A percentile compares a stretch with the other conserved stretches of the same genome.
These are phyloP conservation scores for Carex littledalei DNA, from an alignment of 176 grass and related monocot species.

Conservation along the genomic window DNA sequence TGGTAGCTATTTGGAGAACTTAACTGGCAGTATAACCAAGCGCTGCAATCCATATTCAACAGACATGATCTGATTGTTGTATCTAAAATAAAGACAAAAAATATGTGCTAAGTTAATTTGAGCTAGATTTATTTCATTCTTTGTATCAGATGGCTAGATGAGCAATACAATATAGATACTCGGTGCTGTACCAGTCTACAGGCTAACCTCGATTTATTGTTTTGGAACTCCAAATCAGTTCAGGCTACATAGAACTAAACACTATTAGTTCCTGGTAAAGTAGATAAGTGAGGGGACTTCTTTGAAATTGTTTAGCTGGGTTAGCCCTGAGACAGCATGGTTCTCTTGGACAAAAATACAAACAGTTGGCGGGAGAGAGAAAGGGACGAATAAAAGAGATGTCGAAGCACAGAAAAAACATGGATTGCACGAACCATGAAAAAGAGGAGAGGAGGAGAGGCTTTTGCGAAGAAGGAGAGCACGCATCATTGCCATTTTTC, in stretches of 20 bases:
- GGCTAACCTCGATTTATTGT: background rate
- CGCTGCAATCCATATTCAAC: constrained; percentile 27
- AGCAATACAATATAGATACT: background rate
- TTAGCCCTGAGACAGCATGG: background rate
- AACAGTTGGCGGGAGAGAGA: constrained; percentile 15
- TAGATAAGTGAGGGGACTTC: background rate
- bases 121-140: background rate
- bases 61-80: constrained; percentile 22
- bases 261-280: background rate
- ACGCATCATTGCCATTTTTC: constrained; percentile 19
- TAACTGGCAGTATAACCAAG: constrained; percentile 23
- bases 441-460: background rate
- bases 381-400: background rate
- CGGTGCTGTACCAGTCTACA: background rate
- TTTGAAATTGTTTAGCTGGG: too few species aligned
- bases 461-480: background rate
- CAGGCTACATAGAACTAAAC: background rate
- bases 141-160: background rate
- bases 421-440: background rate
- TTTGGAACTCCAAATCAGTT: background rate
- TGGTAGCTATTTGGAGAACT: constrained; percentile 35
- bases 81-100: constrained; percentile 35
- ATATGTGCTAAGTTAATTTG: background rate
- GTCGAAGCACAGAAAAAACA: background rate
- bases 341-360: constrained; percentile 3